Evolutionary conservation across 345 rosid species (phyloP), one percentile per base, ranked within the genome.

Genomic region (Eucalyptus guilfoylei): DNA sequence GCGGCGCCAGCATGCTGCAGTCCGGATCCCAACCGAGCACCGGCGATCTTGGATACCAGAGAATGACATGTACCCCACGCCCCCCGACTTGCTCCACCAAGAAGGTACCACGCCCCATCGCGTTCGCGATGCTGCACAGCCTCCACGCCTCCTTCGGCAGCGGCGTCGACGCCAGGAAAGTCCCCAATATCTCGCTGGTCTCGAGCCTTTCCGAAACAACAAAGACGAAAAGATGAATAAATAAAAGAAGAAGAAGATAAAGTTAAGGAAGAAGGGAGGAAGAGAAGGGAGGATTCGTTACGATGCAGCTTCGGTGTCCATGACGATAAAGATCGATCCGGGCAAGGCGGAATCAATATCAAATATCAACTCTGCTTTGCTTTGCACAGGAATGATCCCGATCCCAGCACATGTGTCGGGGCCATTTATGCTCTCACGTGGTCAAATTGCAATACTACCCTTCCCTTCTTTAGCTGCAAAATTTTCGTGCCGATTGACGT

Each of bases 141-240:
- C 90, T 89, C 99, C 99, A 96, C n/a, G 99, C 90, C 34, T 94
- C 93, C 37, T 92, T 49, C 14, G 94, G 89, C 86, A 97, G 28
- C 0, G 95, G 93, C 17, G 95, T 96, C 16, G 99, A 94, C 14
- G 95, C 93, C 87, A 97, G n/a, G 89, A 94, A 92, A 47, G 90
- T 90, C 9, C 98, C 98, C 87, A 93, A 90, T 90, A 95, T 89
- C 95, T 96, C 99, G 91, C 98, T 95, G 72, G 94, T 94, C 93
- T 96, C 99, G 86, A 96, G 95, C 89, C 96, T 92, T 90, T 69
- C 11, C 58, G 58, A 52, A 52, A 21, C 76, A 64, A 55, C 62
- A 55, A 55, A 8, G 19, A 52, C 58, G 37, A n/a, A 30, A 64
- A 15, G 10, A 52, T 52, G 76, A 64, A 52, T 21, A n/a, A 32